These are phyloP conservation scores for Microdochium bolleyi DNA, from an alignment of 2,329 filamentous ascomycete species.

Conservation along the genomic window DNA sequence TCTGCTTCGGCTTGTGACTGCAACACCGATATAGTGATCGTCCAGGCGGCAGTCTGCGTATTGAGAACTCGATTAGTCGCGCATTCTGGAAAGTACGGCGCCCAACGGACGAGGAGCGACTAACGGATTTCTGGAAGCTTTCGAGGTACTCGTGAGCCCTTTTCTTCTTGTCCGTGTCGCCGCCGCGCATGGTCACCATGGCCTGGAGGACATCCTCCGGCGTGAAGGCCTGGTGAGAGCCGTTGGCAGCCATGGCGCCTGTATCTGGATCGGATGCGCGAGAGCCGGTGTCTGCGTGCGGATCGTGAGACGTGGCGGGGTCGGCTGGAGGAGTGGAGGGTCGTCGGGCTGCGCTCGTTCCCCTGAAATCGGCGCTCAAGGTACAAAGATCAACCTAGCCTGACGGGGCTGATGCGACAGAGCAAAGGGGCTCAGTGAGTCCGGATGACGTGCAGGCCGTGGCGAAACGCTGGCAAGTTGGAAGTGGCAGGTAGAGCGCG, in stretches of 20 bases:
- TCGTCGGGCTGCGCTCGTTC: background rate
- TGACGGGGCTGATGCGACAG: background rate
- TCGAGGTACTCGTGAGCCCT: constrained; percentile 88
- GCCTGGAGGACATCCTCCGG: constrained; percentile 72
- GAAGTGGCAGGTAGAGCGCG: background rate
- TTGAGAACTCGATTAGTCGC: constrained; percentile 5
- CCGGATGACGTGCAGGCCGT: background rate
- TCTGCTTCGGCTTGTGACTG: constrained; percentile 75
- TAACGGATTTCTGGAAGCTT: constrained; percentile 95
- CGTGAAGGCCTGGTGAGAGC: constrained; percentile 63
- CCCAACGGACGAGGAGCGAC: constrained; percentile 28
- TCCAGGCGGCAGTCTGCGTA: constrained; percentile 81
- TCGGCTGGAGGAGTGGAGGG: background rate
- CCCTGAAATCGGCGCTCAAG: background rate
- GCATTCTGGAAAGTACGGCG: constrained; percentile 15
- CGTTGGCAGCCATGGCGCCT: constrained; percentile 57
- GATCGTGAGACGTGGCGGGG: constrained; percentile 7
- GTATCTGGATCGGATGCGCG: background rate
- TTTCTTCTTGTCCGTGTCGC: constrained; percentile 74
- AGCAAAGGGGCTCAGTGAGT: background rate
- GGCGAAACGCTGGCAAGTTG: background rate
- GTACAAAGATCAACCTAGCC: background rate
- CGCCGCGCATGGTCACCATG: constrained; percentile 85
- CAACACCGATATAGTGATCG: constrained; percentile 75
- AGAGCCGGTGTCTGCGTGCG: constrained; percentile 4